A percentile compares a stretch with the other conserved stretches of the same genome.
phyloP scores from a whole-genome alignment of 2,329 filamentous ascomycete genomes.

The Xylariaceae sp. region DNA sequence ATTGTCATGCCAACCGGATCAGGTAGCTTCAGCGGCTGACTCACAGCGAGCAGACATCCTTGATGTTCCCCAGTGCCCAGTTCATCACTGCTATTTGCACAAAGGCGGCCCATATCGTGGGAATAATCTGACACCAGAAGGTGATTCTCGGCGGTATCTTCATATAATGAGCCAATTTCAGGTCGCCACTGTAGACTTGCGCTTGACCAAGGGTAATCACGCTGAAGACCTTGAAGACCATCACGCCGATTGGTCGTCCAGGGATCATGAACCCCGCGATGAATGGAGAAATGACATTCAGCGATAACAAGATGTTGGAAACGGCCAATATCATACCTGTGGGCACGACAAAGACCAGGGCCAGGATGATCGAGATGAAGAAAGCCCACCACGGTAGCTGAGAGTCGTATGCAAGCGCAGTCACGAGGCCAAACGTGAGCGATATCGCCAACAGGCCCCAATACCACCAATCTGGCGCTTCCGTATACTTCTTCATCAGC shows the following conservation, averaged over 20 bases:
- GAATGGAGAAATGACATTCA: slow-evolving; percentile 51
- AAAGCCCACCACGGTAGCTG: slow-evolving; percentile 51
- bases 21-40: slow-evolving; percentile 21
- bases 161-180: slow-evolving; percentile 38
- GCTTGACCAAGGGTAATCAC: slow-evolving; percentile 36
- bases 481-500: slow-evolving; percentile 49
- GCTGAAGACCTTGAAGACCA: slow-evolving; percentile 51
- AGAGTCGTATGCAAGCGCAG: slow-evolving; percentile 42
- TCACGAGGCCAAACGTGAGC: slow-evolving; percentile 43
- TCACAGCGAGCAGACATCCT: slow-evolving; percentile 38
- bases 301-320: slow-evolving; percentile 45
- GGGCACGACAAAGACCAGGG: slow-evolving; percentile 43
- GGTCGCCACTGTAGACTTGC: slow-evolving; percentile 32
- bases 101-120: slow-evolving; percentile 43
- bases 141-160: slow-evolving; percentile 42
- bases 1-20: neutral
- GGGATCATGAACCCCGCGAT: slow-evolving; percentile 56
- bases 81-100: slow-evolving; percentile 46
- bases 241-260: slow-evolving; percentile 49
- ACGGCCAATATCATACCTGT: slow-evolving; percentile 44
- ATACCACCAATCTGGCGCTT: slow-evolving; percentile 55
- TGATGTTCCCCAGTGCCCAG: slow-evolving; percentile 43
- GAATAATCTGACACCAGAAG: slow-evolving; percentile 46
- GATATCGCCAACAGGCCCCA: slow-evolving; percentile 39
- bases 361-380: slow-evolving; percentile 44